phyloP scores from a whole-genome alignment of 1,284 basidiomycete genomes.

The Ganoderma lucidum region DNA sequence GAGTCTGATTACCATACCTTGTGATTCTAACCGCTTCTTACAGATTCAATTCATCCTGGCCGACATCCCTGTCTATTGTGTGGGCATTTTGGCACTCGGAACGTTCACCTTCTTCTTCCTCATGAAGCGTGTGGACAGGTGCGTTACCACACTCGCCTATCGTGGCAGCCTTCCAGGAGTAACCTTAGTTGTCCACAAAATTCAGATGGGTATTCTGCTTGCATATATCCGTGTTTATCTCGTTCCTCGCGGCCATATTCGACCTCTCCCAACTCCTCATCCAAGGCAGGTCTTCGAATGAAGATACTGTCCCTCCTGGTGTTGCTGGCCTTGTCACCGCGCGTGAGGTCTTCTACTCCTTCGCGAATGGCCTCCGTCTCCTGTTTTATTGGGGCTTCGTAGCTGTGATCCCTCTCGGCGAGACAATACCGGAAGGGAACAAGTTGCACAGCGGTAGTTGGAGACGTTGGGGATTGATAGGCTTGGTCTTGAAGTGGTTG shows the following conservation, averaged over 20 bases:
- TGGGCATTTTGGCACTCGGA: constrained; percentile 73
- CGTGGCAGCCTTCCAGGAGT: constrained; percentile 8
- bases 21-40: neutral
- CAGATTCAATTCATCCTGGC: constrained; percentile 68
- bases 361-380: constrained; percentile 66
- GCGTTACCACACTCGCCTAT: constrained; percentile 37
- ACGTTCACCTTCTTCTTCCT: constrained; percentile 67
- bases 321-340: constrained; percentile 54
- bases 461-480: constrained; percentile 66
- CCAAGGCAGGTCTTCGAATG: constrained; percentile 43
- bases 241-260: constrained; percentile 69
- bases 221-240: constrained; percentile 61
- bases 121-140: constrained; percentile 66
- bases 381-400: constrained; percentile 76
- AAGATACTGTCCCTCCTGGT: constrained; percentile 32
- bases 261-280: constrained; percentile 68
- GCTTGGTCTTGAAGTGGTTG: constrained; percentile 58
- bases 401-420: constrained; percentile 59
- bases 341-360: constrained; percentile 66
- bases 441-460: constrained; percentile 64
- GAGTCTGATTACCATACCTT: neutral
- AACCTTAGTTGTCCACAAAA: neutral
- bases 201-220: constrained; percentile 60
- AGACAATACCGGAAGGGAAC: constrained; percentile 37
- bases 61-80: constrained; percentile 73